Evolutionary conservation across 2,329 filamentous ascomycete genomes (phyloP).

Genomic region (Pseudopyrenochaeta lycopersici): DNA sequence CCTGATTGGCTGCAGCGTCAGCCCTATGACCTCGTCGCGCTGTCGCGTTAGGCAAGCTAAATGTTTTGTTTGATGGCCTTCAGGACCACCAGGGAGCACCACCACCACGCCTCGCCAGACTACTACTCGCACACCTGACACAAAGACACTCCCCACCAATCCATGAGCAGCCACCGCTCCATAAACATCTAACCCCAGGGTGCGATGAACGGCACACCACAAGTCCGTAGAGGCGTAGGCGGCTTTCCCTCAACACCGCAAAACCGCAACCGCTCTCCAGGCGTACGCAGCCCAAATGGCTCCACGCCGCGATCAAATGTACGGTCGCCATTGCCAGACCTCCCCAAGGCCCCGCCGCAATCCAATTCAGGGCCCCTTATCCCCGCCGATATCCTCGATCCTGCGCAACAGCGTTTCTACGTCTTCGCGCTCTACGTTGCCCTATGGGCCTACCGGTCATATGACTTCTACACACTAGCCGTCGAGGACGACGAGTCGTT

Average conservation of each 20-base stretch:
- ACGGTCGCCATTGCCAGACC: conserved; percentile 42
- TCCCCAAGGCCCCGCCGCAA: conserved; percentile 34
- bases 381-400: conserved; percentile 82
- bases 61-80: conserved; percentile 40
- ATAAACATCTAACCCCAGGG: conserved; percentile 46
- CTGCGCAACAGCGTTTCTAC: conserved; percentile 89
- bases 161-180: conserved; percentile 29
- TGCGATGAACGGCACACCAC: conserved; percentile 86
- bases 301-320: conserved; percentile 45
- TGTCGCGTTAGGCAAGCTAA: conserved; percentile 29
- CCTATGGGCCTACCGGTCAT: conserved; percentile 83
- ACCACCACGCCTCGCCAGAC: conserved; percentile 3
- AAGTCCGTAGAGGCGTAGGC: conserved; percentile 72
- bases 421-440: conserved; percentile 79
- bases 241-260: conserved; percentile 80
- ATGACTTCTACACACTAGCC: conserved; percentile 81
- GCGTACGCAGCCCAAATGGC: conserved; percentile 31
- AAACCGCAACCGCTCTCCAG: conserved; percentile 51
- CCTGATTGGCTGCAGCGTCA: conserved; percentile 30
- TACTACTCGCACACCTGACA: background rate
- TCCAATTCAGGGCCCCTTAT: conserved; percentile 70
- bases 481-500: conserved; percentile 88
- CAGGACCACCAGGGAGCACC: conserved; percentile 19
- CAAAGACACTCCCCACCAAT: background rate
- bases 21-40: conserved; percentile 32